Conservation (phyloP, 768 basidiomycete species). For the Leccinum uliginosum region DNA sequence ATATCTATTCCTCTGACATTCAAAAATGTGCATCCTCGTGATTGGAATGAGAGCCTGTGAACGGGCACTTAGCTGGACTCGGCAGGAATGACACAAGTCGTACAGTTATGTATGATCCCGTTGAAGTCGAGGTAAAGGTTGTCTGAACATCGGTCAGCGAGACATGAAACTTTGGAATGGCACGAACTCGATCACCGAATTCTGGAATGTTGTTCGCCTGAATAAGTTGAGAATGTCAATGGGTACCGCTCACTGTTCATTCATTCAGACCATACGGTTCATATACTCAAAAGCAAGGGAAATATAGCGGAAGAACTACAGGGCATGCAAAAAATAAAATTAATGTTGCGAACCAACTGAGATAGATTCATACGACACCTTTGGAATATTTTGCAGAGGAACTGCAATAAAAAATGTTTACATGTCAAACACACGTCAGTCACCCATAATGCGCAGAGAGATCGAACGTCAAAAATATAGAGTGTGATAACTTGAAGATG, state of each 20-base stretch:
- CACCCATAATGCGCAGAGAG: conserved; percentile 20
- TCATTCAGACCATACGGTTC: conserved; percentile 11
- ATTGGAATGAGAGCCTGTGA: conserved; percentile 85
- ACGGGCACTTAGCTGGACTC: not conserved
- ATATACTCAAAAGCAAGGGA: conserved; percentile 39
- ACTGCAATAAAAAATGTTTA: conserved; percentile 1
- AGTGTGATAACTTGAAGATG: too few relatives aligned
- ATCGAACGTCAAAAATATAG: conserved; percentile 5
- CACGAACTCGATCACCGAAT: conserved; percentile 59
- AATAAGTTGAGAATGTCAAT: conserved; percentile 93
- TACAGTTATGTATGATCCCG: conserved; percentile 83
- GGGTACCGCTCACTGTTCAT: conserved; percentile 86
- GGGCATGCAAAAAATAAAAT: conserved; percentile 3
- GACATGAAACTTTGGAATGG: not conserved
- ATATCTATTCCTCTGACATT: conserved; percentile 94
- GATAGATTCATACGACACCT: conserved; percentile 41
- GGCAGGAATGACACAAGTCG: not conserved
- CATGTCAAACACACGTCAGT: not conserved
- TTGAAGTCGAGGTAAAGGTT: conserved; percentile 95
- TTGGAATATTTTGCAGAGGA: conserved; percentile 49
- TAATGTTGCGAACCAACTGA: conserved; percentile 1
- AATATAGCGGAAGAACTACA: conserved; percentile 93
- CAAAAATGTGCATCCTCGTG: conserved; percentile 96
- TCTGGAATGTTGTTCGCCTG: conserved; percentile 99
- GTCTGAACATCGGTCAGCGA: conserved; percentile 41